Conservation (phyloP, 2,329 filamentous ascomycete species). For the Pyrenophora seminiperda region DNA sequence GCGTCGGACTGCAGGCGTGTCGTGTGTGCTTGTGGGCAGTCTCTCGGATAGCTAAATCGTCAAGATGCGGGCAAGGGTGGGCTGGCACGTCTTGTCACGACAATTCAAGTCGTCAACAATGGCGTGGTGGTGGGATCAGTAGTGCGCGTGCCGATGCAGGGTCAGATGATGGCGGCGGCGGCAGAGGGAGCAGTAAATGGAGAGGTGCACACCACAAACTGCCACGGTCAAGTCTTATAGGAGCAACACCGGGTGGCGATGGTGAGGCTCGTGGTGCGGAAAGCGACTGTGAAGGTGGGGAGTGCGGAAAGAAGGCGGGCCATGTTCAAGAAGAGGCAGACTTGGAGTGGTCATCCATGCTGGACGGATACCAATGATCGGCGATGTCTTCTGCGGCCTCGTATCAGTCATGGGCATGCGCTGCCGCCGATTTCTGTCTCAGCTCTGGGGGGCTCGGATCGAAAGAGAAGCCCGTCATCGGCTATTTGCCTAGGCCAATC, state of each 20-base stretch:
- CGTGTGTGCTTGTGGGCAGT: constrained; percentile 1
- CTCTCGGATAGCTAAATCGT: constrained; percentile 1
- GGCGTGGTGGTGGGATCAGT: constrained; percentile 11
- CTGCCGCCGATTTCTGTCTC: constrained; percentile 27
- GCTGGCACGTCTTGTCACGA: constrained; percentile 14
- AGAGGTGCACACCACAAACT: background rate
- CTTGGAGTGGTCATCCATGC: constrained; percentile 30
- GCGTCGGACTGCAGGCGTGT: constrained; percentile 5
- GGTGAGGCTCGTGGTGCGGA: background rate
- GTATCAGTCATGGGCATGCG: constrained; percentile 17
- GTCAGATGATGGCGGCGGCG: constrained; percentile 14
- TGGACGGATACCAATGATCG: constrained; percentile 23
- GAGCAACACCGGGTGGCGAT: constrained; percentile 9
- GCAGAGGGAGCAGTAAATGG: background rate
- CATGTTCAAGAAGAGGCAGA: constrained; percentile 13
- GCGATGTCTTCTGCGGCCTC: constrained; percentile 26
- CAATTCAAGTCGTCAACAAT: constrained; percentile 7
- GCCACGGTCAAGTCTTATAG: constrained; percentile 6
- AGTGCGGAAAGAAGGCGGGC: constrained; percentile 7
- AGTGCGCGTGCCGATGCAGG: constrained; percentile 26
- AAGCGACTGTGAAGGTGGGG: constrained; percentile 2
- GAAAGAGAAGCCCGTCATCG: constrained; percentile 26
- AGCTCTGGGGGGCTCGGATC: constrained; percentile 26
- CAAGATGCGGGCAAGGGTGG: background rate
- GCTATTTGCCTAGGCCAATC: constrained; percentile 14